phyloP scores from a whole-genome alignment of 116 monocot species.

The Zostera marina region DNA sequence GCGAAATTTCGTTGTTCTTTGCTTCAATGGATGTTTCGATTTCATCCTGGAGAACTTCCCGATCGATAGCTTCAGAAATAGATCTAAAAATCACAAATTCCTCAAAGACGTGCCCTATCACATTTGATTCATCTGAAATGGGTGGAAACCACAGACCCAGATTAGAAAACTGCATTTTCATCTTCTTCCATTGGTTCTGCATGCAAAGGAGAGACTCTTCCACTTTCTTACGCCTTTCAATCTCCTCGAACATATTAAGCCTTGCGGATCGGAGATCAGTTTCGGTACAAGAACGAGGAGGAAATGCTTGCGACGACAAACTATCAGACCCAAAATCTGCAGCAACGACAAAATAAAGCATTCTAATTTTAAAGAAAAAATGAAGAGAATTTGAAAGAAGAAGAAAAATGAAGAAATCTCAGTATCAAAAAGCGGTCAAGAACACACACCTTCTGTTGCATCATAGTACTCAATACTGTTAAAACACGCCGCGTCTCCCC shows the following conservation, averaged over 20 bases:
- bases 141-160: slow-evolving; percentile 17
- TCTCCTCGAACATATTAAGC: slow-evolving; percentile 45
- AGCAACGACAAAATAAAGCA: neutral
- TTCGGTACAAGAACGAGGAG: slow-evolving; percentile 13
- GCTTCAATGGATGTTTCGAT: slow-evolving; percentile 28
- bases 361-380: neutral
- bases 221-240: slow-evolving; percentile 29
- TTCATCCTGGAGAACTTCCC: slow-evolving; percentile 29
- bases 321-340: slow-evolving; percentile 46
- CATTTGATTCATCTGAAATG: slow-evolving; percentile 7
- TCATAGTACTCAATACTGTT: slow-evolving; percentile 33
- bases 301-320: slow-evolving; percentile 23
- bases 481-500: neutral
- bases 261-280: slow-evolving; percentile 28
- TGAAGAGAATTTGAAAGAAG: neutral
- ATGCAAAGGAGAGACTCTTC: slow-evolving; percentile 27
- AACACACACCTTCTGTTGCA: slow-evolving; percentile 35
- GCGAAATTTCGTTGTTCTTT: slow-evolving; percentile 55
- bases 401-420: neutral
- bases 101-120: slow-evolving; percentile 27
- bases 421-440: neutral
- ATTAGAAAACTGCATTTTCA: slow-evolving; percentile 21
- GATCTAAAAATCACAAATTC: slow-evolving; percentile 30
- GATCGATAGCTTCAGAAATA: slow-evolving; percentile 52
- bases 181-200: slow-evolving; percentile 31